These are phyloP conservation scores for Podaxis sp. DNA, from an alignment of 768 basidiomycete genomes.

Conservation along the genomic window DNA sequence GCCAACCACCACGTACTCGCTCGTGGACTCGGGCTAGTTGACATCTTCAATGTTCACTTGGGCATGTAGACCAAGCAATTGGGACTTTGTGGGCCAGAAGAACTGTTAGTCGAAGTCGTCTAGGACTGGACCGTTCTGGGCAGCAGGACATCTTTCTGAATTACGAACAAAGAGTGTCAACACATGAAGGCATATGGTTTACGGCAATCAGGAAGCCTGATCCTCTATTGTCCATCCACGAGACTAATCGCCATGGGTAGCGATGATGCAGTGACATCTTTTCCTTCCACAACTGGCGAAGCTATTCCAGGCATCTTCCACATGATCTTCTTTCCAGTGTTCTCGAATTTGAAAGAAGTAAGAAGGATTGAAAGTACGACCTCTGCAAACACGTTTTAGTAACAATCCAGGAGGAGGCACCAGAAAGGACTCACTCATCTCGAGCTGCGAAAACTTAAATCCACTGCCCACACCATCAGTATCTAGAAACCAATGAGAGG, in stretches of 20 bases:
- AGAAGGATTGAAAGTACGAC: constrained; percentile 8
- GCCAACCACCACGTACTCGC: too few relatives aligned
- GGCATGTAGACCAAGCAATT: too few relatives aligned
- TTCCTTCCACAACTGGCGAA: constrained; percentile 9
- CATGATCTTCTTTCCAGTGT: constrained; percentile 17
- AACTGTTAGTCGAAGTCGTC: too few relatives aligned
- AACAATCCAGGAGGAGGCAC: not conserved
- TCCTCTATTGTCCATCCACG: not conserved
- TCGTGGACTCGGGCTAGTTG: too few relatives aligned
- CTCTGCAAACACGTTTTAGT: constrained; percentile 7
- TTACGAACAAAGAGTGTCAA: too few relatives aligned
- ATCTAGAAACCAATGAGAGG: too few relatives aligned
- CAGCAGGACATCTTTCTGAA: too few relatives aligned
- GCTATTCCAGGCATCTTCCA: constrained; percentile 18
- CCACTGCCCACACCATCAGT: constrained; percentile 13
- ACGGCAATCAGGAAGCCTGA: too few relatives aligned
- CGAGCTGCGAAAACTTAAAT: constrained; percentile 19
- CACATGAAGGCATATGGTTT: too few relatives aligned
- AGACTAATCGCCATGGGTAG: constrained; percentile 17
- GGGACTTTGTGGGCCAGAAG: too few relatives aligned
- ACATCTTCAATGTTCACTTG: too few relatives aligned
- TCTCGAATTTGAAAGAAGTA: constrained; percentile 14
- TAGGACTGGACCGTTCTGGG: too few relatives aligned
- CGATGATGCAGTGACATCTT: not conserved
- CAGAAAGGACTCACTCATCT: constrained; percentile 21